These are phyloP conservation scores for Aspergillus japonicus DNA, from an alignment of 2,329 filamentous ascomycete species.

Conservation along the genomic window DNA sequence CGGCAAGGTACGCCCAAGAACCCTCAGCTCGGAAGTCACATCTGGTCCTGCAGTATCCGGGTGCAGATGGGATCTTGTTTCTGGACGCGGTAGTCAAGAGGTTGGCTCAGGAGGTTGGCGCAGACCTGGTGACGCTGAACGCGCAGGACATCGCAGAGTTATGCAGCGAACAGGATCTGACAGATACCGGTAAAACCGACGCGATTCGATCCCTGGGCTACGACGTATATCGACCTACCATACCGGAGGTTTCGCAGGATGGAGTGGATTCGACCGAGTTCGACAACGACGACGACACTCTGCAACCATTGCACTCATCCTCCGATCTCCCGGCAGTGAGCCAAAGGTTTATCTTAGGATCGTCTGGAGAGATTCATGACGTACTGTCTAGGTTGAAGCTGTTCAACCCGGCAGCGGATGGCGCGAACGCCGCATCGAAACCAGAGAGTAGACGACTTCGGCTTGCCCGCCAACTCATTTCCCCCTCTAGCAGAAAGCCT, in stretches of 20 bases:
- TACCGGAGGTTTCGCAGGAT: constrained; percentile 34
- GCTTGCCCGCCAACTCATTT: constrained; percentile 37
- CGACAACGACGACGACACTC: constrained; percentile 44
- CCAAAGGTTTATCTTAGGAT: constrained; percentile 33
- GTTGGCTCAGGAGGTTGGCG: constrained; percentile 57
- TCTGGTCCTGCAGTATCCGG: constrained; percentile 59
- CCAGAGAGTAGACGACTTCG: constrained; percentile 34
- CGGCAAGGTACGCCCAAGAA: constrained; percentile 43
- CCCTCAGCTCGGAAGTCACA: constrained; percentile 55
- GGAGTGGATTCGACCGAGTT: constrained; percentile 48
- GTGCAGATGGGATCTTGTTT: constrained; percentile 53
- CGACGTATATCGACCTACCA: constrained; percentile 50
- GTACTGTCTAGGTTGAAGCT: constrained; percentile 28
- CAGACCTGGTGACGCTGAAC: constrained; percentile 45
- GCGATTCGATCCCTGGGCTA: constrained; percentile 51
- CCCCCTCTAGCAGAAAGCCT: constrained; percentile 20
- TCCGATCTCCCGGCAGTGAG: constrained; percentile 20
- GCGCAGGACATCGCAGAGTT: constrained; percentile 48
- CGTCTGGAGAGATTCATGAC: constrained; percentile 30
- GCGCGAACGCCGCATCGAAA: constrained; percentile 18
- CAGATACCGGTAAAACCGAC: constrained; percentile 34
- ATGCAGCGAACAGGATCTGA: constrained; percentile 43
- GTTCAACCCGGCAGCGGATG: constrained; percentile 29
- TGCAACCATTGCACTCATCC: constrained; percentile 22
- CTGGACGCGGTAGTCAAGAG: constrained; percentile 63